A percentile compares a stretch with the other conserved stretches of the same genome.
Evolutionary conservation across 495 filamentous ascomycete genomes (phyloP).

Genomic region (Hypoxylon fragiforme): DNA sequence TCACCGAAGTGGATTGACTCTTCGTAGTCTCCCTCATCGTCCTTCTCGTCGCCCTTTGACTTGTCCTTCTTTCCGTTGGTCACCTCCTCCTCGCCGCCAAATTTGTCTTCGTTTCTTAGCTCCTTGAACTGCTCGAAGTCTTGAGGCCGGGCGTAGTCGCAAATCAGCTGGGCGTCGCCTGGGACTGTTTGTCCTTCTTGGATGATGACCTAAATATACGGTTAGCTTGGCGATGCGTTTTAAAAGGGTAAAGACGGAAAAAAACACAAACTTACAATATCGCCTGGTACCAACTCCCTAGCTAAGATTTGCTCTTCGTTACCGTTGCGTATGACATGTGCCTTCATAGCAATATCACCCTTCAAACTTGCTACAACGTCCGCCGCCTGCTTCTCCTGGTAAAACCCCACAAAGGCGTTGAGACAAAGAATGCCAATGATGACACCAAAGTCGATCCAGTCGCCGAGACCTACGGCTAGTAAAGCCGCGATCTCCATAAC

Average conservation of each 20-base stretch:
- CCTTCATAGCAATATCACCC: constrained; percentile 83
- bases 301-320: constrained; percentile 73
- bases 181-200: constrained; percentile 79
- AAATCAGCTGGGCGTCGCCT: constrained; percentile 75
- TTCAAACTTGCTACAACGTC: constrained; percentile 80
- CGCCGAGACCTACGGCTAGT: constrained; percentile 75
- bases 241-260: background rate
- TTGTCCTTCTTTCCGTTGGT: constrained; percentile 27
- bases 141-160: constrained; percentile 70
- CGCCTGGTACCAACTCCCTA: constrained; percentile 78
- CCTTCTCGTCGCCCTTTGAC: constrained; percentile 59
- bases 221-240: background rate
- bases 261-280: constrained; percentile 63
- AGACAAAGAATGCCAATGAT: constrained; percentile 79
- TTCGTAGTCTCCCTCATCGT: constrained; percentile 74
- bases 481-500: constrained; percentile 86
- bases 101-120: constrained; percentile 62
- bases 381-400: constrained; percentile 84
- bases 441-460: constrained; percentile 84
- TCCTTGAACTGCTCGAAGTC: constrained; percentile 71
- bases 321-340: constrained; percentile 71
- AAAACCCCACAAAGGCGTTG: constrained; percentile 84
- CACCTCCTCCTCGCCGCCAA: constrained; percentile 53
- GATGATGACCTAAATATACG: constrained; percentile 58
- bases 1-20: constrained; percentile 75